Percentiles rank a stretch among this genome's conserved stretches.
Evolutionary conservation across 192 early-diverging fungal genomes (phyloP).

Genomic region (Mortierella hygrophila): DNA sequence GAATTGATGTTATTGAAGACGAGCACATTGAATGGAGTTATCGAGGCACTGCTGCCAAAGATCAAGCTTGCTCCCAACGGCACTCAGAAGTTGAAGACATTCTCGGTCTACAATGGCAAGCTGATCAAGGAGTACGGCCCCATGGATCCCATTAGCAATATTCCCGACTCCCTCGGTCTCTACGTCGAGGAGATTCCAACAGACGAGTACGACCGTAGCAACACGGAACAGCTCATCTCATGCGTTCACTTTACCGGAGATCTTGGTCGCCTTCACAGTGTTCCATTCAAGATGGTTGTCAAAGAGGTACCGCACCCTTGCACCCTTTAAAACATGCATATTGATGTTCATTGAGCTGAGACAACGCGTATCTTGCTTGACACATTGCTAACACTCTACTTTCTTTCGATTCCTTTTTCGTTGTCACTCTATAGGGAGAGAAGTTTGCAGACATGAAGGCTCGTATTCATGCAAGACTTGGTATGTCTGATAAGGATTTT

Average conservation of each 20-base stretch:
- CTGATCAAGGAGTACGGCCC: conserved; percentile 61
- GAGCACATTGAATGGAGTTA: conserved; percentile 61
- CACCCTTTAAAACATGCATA: background rate
- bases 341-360: background rate
- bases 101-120: conserved; percentile 65
- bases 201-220: conserved; percentile 58
- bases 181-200: conserved; percentile 71
- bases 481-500: conserved; percentile 89
- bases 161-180: conserved; percentile 63
- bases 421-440: conserved; percentile 66
- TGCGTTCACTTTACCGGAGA: conserved; percentile 87
- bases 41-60: conserved; percentile 68
- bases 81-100: conserved; percentile 70
- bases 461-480: conserved; percentile 77
- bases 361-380: background rate
- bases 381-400: background rate
- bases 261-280: conserved; percentile 74
- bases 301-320: conserved; percentile 41
- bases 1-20: conserved; percentile 82
- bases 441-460: conserved; percentile 74
- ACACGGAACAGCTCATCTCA: conserved; percentile 63
- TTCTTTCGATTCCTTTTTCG: background rate
- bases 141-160: conserved; percentile 59
- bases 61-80: conserved; percentile 61
- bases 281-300: conserved; percentile 87